phyloP scores from a whole-genome alignment of 345 rosid genomes.

The Bruguiera sexangula region DNA sequence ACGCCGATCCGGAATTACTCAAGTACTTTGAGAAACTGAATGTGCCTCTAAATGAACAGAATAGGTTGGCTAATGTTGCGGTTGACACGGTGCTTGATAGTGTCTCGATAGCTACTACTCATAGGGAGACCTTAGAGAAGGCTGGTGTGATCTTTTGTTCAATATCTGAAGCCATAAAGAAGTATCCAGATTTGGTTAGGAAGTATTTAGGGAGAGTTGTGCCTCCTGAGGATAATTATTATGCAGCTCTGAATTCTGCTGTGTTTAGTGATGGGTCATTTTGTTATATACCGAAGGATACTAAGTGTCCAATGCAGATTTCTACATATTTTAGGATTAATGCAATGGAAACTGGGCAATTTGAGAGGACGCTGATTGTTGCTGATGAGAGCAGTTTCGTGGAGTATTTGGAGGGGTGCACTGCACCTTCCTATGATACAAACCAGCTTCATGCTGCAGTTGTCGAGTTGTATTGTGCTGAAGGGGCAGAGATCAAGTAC shows the following conservation, averaged over 20 bases:
- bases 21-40: constrained; percentile 71
- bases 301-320: constrained; percentile 84
- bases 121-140: constrained; percentile 64
- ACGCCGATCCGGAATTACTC: constrained; percentile 77
- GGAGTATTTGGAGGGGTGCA: constrained; percentile 95
- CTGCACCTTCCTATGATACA: constrained; percentile 84
- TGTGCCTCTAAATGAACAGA: constrained; percentile 68
- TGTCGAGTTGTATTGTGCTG: constrained; percentile 79
- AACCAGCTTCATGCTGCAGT: constrained; percentile 98
- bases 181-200: constrained; percentile 72
- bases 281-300: constrained; percentile 74
- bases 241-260: constrained; percentile 76
- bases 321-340: constrained; percentile 90
- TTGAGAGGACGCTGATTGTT: constrained; percentile 95
- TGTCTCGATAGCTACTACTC: constrained; percentile 84
- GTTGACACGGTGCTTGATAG: constrained; percentile 92
- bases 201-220: constrained; percentile 87
- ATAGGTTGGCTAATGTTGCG: constrained; percentile 78
- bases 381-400: constrained; percentile 88
- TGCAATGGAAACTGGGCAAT: constrained; percentile 90
- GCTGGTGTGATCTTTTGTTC: constrained; percentile 89
- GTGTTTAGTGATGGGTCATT: constrained; percentile 95
- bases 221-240: constrained; percentile 82
- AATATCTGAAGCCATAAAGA: constrained; percentile 77
- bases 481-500: constrained; percentile 84